Percentiles rank a stretch among this genome's conserved stretches.
Conservation (phyloP, 768 basidiomycete species). For the Hydnum rufescens region DNA sequence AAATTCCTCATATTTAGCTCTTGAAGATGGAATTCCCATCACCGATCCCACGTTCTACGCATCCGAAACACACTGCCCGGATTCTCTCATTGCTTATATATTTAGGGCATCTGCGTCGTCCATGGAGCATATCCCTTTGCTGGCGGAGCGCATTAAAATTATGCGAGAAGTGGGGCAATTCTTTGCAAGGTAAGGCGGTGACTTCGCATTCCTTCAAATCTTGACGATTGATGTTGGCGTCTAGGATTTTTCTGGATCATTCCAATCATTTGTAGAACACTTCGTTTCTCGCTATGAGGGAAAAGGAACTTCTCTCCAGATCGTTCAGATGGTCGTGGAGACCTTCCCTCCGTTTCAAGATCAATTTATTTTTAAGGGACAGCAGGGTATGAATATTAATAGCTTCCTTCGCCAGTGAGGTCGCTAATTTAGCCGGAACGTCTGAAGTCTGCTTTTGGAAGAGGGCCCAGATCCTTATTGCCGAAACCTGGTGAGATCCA, state of each 20-base stretch:
- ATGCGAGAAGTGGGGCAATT: conserved; percentile 63
- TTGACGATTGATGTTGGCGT: background rate
- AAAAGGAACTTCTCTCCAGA: conserved; percentile 46
- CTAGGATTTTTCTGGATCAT: conserved; percentile 53
- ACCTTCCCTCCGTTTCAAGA: conserved; percentile 64
- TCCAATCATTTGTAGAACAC: conserved; percentile 38
- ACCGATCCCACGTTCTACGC: conserved; percentile 65
- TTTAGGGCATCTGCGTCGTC: conserved; percentile 43
- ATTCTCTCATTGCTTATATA: conserved; percentile 42
- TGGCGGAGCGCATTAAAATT: conserved; percentile 48
- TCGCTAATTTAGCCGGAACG: too few species aligned
- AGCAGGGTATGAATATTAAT: conserved; percentile 28
- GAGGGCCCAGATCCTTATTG: conserved; percentile 76
- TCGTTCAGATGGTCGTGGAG: conserved; percentile 50
- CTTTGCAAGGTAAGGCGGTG: conserved; percentile 37
- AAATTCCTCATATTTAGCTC: conserved; percentile 25
- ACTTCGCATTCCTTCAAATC: background rate
- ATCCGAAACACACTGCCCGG: conserved; percentile 47
- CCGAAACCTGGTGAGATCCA: conserved; percentile 43
- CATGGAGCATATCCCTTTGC: conserved; percentile 45
- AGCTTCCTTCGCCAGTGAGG: background rate
- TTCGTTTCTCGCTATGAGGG: conserved; percentile 35
- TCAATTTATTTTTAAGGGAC: conserved; percentile 35
- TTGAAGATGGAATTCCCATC: conserved; percentile 58
- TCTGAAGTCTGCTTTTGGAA: conserved; percentile 65